phyloP scores from a whole-genome alignment of 768 basidiomycete species.

The Rhodotorula diobovata region DNA sequence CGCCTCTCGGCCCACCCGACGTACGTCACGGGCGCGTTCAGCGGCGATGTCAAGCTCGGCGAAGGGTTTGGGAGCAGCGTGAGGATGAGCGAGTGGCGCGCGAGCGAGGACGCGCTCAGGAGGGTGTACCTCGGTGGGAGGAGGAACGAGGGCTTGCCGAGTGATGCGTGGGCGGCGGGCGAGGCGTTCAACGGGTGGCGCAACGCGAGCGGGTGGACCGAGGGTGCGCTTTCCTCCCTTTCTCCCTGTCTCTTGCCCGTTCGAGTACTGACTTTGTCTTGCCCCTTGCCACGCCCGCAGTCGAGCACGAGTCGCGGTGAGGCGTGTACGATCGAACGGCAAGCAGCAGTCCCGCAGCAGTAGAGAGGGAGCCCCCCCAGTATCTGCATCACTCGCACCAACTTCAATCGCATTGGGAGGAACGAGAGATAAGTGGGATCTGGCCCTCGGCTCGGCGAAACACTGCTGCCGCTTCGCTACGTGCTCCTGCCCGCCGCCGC shows the following conservation, averaged over 20 bases:
- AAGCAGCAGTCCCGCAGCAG: too few relatives aligned
- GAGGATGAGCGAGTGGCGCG: slow-evolving; percentile 90
- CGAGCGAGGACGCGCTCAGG: slow-evolving; percentile 78
- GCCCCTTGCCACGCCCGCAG: background rate
- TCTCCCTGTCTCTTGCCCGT: too few relatives aligned
- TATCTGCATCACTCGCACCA: too few relatives aligned
- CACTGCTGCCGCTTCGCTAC: too few relatives aligned
- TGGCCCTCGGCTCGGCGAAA: too few relatives aligned
- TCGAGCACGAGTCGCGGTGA: slow-evolving; percentile 15
- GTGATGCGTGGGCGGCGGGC: background rate
- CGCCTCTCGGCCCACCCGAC: slow-evolving; percentile 83
- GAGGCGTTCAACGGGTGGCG: slow-evolving; percentile 21
- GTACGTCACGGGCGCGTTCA: slow-evolving; percentile 93
- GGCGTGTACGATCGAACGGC: background rate
- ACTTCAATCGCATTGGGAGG: too few relatives aligned
- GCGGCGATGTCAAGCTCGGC: slow-evolving; percentile 72
- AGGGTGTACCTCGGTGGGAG: slow-evolving; percentile 62
- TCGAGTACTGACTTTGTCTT: background rate
- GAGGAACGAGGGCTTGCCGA: slow-evolving; percentile 21
- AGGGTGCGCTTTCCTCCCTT: background rate
- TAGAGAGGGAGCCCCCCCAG: too few relatives aligned
- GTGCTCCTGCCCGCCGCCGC: too few relatives aligned
- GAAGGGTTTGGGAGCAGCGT: slow-evolving; percentile 91
- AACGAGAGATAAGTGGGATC: too few relatives aligned
- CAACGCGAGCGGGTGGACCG: slow-evolving; percentile 8